Evolutionary conservation across 2,329 filamentous ascomycete species (phyloP).

Genomic region (Xylaria sp.): DNA sequence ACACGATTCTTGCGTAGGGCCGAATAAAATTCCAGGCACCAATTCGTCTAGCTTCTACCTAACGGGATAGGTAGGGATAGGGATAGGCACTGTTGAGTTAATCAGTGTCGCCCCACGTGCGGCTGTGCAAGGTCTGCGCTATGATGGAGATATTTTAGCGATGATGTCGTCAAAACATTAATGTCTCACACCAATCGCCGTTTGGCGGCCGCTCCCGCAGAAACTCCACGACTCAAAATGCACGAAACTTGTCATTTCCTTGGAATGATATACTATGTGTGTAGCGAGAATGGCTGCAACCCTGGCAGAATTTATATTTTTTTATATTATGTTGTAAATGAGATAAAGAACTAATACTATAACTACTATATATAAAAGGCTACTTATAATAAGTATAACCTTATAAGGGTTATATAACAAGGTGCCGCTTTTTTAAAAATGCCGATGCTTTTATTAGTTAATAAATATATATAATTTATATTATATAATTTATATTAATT

Average conservation of each 20-base stretch:
- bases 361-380: too few species aligned
- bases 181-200: conserved; percentile 20
- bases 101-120: conserved; percentile 40
- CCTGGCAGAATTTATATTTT: too few species aligned
- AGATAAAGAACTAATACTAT: too few species aligned
- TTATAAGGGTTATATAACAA: too few species aligned
- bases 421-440: too few species aligned
- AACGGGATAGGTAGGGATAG: conserved; percentile 1
- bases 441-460: too few species aligned
- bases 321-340: too few species aligned
- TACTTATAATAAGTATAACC: too few species aligned
- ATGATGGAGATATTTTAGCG: conserved; percentile 23
- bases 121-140: conserved; percentile 38
- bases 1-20: conserved; percentile 47
- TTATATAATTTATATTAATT: background rate
- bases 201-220: conserved; percentile 29
- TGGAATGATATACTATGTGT: conserved; percentile 19
- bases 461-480: too few species aligned
- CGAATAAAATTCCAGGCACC: conserved; percentile 45
- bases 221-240: conserved; percentile 6
- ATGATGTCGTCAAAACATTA: conserved; percentile 20
- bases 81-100: conserved; percentile 3
- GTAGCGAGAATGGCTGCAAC: too few species aligned
- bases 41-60: conserved; percentile 26
- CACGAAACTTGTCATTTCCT: conserved; percentile 14